Conservation (phyloP, 805 yeast genomes). For the Metschnikowia proteae region DNA sequence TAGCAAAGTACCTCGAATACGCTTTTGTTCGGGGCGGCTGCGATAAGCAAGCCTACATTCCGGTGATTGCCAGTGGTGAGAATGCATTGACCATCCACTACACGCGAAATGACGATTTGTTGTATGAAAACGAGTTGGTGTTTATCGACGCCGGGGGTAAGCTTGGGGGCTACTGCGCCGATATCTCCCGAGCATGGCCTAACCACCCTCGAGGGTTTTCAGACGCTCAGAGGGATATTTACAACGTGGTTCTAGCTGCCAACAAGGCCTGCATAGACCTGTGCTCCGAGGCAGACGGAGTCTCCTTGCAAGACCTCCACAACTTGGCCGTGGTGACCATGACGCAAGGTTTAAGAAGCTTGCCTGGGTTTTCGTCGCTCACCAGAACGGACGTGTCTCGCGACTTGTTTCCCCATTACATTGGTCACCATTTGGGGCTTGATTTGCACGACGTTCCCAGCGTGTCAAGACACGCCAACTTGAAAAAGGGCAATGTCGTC, state of each 20-base stretch:
- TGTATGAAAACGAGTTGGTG: conserved; percentile 75
- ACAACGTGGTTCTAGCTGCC: conserved; percentile 82
- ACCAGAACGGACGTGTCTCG: conserved; percentile 50
- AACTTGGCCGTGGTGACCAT: conserved; percentile 57
- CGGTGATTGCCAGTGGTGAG: conserved; percentile 93
- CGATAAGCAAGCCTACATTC: conserved; percentile 84
- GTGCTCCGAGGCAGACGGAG: conserved; percentile 52
- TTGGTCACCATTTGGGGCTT: conserved; percentile 92
- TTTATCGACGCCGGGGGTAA: conserved; percentile 95
- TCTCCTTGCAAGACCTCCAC: conserved; percentile 73
- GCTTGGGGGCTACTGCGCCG: conserved; percentile 91
- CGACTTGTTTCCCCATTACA: conserved; percentile 79
- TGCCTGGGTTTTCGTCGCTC: conserved; percentile 58
- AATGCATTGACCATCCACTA: conserved; percentile 92
- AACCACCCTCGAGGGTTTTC: conserved; percentile 65
- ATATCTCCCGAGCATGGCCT: conserved; percentile 97
- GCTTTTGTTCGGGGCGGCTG: conserved; percentile 85
- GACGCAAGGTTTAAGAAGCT: conserved; percentile 61
- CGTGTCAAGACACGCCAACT: conserved; percentile 49
- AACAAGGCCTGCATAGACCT: conserved; percentile 72
- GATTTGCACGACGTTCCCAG: conserved; percentile 84
- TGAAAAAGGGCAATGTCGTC: conserved; percentile 72
- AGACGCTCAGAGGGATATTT: conserved; percentile 77
- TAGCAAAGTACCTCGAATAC: conserved; percentile 78
- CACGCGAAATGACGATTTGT: conserved; percentile 82